Evolutionary conservation across 2,329 filamentous ascomycete genomes (phyloP).

Genomic region (Exophiala bonariae): DNA sequence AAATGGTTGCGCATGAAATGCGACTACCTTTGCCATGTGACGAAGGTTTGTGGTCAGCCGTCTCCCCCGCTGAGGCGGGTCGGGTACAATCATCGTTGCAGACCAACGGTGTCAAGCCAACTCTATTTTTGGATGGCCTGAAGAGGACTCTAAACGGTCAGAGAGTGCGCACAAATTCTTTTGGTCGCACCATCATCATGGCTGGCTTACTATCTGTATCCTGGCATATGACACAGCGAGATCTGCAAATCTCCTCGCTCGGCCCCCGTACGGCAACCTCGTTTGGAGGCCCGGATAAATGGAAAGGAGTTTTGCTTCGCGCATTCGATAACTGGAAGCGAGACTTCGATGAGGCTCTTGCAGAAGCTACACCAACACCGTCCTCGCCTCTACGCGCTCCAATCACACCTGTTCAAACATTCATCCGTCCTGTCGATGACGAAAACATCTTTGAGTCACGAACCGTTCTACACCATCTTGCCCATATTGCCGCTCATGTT

Average conservation of each 20-base stretch:
- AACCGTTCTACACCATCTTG: conserved; percentile 86
- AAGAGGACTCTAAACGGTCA: conserved; percentile 87
- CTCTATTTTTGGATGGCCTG: conserved; percentile 85
- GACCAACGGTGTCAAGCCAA: conserved; percentile 78
- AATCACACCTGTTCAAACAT: conserved; percentile 40
- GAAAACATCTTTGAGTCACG: conserved; percentile 82
- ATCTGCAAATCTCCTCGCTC: conserved; percentile 86
- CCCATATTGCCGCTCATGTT: conserved; percentile 97
- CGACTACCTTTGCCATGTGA: conserved; percentile 88
- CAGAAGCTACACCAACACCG: conserved; percentile 48
- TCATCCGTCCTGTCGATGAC: conserved; percentile 48
- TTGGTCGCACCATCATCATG: conserved; percentile 92
- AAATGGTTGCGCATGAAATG: conserved; percentile 97
- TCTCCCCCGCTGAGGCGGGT: conserved; percentile 81
- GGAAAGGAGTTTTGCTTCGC: conserved; percentile 79
- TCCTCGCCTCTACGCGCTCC: conserved; percentile 44
- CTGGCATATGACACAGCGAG: conserved; percentile 97
- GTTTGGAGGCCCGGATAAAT: conserved; percentile 84
- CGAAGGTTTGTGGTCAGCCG: conserved; percentile 87
- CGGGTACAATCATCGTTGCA: conserved; percentile 78
- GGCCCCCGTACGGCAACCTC: conserved; percentile 67
- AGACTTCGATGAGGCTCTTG: conserved; percentile 81
- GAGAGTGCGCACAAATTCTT: conserved; percentile 85
- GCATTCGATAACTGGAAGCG: conserved; percentile 93
- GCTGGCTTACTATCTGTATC: conserved; percentile 88